Conservation (phyloP, 2,329 filamentous ascomycete species). For the Fusarium musae region DNA sequence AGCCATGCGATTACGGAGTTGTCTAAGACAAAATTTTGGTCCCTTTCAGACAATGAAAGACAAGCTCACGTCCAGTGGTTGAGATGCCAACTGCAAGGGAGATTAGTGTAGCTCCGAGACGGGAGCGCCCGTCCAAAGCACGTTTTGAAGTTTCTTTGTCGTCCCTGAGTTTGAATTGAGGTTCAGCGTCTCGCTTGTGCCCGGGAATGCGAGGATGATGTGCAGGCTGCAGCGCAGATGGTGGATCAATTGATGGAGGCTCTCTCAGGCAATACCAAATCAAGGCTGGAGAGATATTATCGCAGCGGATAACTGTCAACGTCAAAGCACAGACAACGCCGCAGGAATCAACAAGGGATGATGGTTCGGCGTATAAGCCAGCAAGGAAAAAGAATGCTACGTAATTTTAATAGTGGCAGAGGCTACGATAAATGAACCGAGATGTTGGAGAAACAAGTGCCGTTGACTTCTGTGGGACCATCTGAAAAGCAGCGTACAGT, state of each 20-base stretch:
- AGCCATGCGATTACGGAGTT: conserved; percentile 24
- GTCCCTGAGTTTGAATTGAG: background rate
- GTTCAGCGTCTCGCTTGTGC: conserved; percentile 19
- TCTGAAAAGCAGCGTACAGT: conserved; percentile 31
- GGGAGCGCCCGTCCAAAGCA: conserved; percentile 19
- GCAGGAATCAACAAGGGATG: conserved; percentile 12
- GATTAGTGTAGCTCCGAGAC: conserved; percentile 8
- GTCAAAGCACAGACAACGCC: background rate
- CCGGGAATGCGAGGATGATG: conserved; percentile 28
- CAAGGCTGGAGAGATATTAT: background rate
- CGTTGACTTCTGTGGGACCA: conserved; percentile 32
- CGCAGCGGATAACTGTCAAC: background rate
- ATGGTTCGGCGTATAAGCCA: conserved; percentile 2
- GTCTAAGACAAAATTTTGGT: conserved; percentile 30
- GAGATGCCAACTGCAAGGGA: conserved; percentile 22
- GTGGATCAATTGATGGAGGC: conserved; percentile 6
- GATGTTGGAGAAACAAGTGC: conserved; percentile 43
- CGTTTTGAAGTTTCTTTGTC: conserved; percentile 17
- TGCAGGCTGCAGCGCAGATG: conserved; percentile 21
- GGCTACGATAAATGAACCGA: conserved; percentile 35
- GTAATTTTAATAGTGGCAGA: conserved; percentile 30
- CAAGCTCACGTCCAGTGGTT: conserved; percentile 14
- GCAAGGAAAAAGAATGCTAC: conserved; percentile 35
- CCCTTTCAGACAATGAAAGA: conserved; percentile 7
- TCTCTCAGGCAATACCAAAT: background rate